Evolutionary conservation across 1,284 basidiomycete genomes (phyloP).

Genomic region (Irpex lacteus): DNA sequence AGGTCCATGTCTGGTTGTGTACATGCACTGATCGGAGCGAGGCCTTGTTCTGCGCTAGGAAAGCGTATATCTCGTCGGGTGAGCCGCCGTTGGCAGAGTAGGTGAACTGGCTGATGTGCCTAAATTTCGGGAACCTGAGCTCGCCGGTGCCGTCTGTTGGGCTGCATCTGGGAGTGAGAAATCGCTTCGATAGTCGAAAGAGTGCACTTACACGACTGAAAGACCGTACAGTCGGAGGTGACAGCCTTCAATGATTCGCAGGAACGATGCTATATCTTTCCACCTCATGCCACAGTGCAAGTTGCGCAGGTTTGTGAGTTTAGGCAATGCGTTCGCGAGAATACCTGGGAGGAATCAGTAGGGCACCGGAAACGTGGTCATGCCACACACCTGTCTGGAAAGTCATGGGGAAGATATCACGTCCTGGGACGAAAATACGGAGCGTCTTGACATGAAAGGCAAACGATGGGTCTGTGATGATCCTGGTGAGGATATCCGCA

Average conservation of each 20-base stretch:
- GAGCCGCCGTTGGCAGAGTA: slow-evolving; percentile 42
- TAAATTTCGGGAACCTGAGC: slow-evolving; percentile 53
- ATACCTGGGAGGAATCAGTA: slow-evolving; percentile 42
- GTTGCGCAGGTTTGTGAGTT: slow-evolving; percentile 53
- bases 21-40: slow-evolving; percentile 54
- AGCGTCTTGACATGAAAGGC: slow-evolving; percentile 56
- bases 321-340: slow-evolving; percentile 65
- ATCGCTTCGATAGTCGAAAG: neutral
- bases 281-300: slow-evolving; percentile 59
- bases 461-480: slow-evolving; percentile 59
- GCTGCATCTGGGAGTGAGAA: slow-evolving; percentile 27
- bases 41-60: slow-evolving; percentile 52
- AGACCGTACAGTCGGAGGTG: slow-evolving; percentile 52
- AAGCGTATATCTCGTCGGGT: slow-evolving; percentile 37
- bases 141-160: slow-evolving; percentile 49
- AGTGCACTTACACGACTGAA: slow-evolving; percentile 45
- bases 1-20: slow-evolving; percentile 53
- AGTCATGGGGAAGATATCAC: slow-evolving; percentile 50
- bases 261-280: slow-evolving; percentile 49
- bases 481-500: slow-evolving; percentile 66
- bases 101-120: slow-evolving; percentile 56
- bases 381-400: slow-evolving; percentile 57
- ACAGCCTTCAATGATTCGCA: slow-evolving; percentile 48
- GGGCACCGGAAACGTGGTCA: neutral
- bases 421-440: slow-evolving; percentile 51